Conservation (phyloP, 768 basidiomycete species). For the Suillus cothurnatus region DNA sequence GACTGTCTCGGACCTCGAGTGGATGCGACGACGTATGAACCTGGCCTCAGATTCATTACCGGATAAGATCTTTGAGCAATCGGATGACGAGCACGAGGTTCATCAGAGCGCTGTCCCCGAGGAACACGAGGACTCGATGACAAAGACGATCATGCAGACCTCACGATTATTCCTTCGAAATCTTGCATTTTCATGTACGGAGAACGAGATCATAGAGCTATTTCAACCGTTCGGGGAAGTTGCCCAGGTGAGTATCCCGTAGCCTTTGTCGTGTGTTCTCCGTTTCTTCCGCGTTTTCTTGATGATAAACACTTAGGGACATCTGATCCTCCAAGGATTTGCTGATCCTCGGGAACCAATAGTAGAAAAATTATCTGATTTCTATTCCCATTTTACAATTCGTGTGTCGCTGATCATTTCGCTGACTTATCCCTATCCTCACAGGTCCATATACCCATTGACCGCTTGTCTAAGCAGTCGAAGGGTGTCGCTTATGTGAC, state of each 20-base stretch:
- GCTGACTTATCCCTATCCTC: neutral
- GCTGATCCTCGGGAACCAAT: slow-evolving; percentile 51
- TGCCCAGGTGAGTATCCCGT: slow-evolving; percentile 61
- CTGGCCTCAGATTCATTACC: slow-evolving; percentile 36
- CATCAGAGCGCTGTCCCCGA: slow-evolving; percentile 7
- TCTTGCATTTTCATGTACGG: slow-evolving; percentile 82
- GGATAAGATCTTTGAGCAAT: slow-evolving; percentile 62
- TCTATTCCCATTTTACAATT: neutral
- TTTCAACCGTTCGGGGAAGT: slow-evolving; percentile 74
- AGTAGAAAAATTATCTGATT: slow-evolving; percentile 52
- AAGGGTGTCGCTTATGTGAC: slow-evolving; percentile 69
- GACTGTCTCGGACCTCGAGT: slow-evolving; percentile 68
- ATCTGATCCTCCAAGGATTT: slow-evolving; percentile 47
- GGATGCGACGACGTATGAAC: slow-evolving; percentile 69
- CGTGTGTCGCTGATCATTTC: neutral
- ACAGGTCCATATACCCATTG: slow-evolving; percentile 61
- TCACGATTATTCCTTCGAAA: slow-evolving; percentile 92
- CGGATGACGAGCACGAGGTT: slow-evolving; percentile 52
- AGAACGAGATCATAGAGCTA: slow-evolving; percentile 63
- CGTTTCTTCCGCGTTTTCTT: slow-evolving; percentile 13
- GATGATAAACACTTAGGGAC: slow-evolving; percentile 52
- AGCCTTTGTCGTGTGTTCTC: neutral
- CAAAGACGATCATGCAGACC: slow-evolving; percentile 66
- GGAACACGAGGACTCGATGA: slow-evolving; percentile 34
- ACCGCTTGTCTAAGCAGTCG: slow-evolving; percentile 44